Evolutionary conservation across 2,329 filamentous ascomycete genomes (phyloP), one percentile per base, ranked within the genome.

Genomic region (Penicillium polonicum): DNA sequence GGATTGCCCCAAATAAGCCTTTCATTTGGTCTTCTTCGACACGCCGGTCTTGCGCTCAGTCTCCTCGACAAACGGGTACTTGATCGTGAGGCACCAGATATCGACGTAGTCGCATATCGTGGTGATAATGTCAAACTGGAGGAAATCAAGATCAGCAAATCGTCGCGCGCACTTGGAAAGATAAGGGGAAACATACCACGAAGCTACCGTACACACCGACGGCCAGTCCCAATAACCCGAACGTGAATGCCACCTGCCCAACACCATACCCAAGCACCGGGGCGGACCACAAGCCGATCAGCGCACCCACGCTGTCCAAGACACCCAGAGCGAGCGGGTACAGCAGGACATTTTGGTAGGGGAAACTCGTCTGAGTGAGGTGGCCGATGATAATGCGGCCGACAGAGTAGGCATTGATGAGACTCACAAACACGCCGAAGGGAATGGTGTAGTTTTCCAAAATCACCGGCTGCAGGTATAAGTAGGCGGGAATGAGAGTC

Each of bases 51-150:
- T 67, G 59, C 38, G 44, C 48, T 66, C 64, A 21, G 62, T 62
- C 44, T 70, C 73, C 55, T 80, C 79, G 36, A 79, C 72, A 60
- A 82, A 81, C 0, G 85, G 85, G 68, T 97, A 88, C 83, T 99
- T 99, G 79, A 99, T 99, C 1, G 90, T 96, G 73, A 99, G 80
- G 73, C 94, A 99, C 91, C 92, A 97, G 65, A 99, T 99, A 73
- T 99, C 94, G 60, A 97, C 82, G 74, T 96, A 96, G 74, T 99
- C 94, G 78, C 94, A 99, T 67, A 99, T 97, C 31, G 91, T 95
- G 59, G 94, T 91, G 65, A 99, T 97, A 56, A 97, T 92, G 73
- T 97, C 94, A 33, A 96, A 76, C 80, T 82, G 56, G 23, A 42
- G 36, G 29, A 33, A 19, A 25, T 44, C 8, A 53, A 39, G 6